Conservation (phyloP, 1,284 basidiomycete genomes). For the Cronartium quercuum region DNA sequence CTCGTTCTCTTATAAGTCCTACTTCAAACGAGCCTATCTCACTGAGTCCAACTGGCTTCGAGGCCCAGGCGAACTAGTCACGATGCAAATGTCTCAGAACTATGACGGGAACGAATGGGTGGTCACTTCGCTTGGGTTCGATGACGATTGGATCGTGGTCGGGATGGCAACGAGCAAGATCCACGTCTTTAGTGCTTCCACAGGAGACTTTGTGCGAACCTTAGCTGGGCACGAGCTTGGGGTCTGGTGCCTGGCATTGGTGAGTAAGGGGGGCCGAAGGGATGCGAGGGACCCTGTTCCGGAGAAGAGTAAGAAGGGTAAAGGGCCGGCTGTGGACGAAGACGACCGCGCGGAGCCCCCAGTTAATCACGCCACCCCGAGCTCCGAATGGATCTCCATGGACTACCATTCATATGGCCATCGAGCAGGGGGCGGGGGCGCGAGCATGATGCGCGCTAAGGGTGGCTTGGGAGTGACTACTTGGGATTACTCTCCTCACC, state of each 20-base stretch:
- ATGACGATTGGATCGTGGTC: constrained; percentile 77
- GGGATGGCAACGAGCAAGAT: constrained; percentile 83
- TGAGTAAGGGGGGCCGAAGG: constrained; percentile 48
- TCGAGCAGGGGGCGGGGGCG: neutral
- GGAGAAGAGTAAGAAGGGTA: constrained; percentile 14
- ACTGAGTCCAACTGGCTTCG: constrained; percentile 80
- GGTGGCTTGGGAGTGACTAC: constrained; percentile 18
- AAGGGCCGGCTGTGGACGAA: constrained; percentile 5
- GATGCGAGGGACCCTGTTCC: constrained; percentile 30
- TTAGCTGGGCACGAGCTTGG: constrained; percentile 79
- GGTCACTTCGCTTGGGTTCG: constrained; percentile 79
- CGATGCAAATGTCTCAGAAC: constrained; percentile 62
- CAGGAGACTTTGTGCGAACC: constrained; percentile 69
- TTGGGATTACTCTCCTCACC: neutral
- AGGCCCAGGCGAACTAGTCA: constrained; percentile 66
- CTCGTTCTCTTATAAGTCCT: constrained; percentile 59
- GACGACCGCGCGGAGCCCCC: neutral
- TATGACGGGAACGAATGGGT: constrained; percentile 58
- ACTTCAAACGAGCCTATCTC: constrained; percentile 71
- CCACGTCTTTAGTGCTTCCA: constrained; percentile 74
- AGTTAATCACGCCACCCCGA: neutral
- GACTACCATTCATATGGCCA: constrained; percentile 12
- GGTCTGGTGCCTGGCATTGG: constrained; percentile 84
- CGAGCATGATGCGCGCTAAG: constrained; percentile 33
- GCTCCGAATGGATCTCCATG: constrained; percentile 27